Conservation (phyloP, 208 protist genomes). For the Crithidia acanthocephali region DNA sequence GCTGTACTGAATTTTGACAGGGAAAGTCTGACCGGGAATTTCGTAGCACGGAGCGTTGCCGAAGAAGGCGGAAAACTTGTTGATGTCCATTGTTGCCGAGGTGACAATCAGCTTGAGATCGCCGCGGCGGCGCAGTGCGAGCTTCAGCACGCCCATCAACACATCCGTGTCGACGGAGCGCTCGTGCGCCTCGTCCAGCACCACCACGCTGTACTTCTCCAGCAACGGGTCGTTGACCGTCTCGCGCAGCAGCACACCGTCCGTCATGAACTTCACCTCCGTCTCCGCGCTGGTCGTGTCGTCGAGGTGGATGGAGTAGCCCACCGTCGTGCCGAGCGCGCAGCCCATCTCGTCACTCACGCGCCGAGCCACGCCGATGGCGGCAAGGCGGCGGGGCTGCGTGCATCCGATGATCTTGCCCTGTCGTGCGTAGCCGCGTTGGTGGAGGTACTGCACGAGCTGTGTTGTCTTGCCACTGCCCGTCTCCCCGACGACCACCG, state of each 20-base stretch:
- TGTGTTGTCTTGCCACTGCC: conserved; percentile 94
- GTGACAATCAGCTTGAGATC: conserved; percentile 99
- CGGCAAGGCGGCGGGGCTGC: conserved; percentile 96
- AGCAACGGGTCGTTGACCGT: conserved; percentile 89
- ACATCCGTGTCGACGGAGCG: conserved; percentile 97
- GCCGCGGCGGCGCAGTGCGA: conserved; percentile 66
- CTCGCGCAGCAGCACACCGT: conserved; percentile 97
- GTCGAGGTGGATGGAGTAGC: conserved; percentile 95
- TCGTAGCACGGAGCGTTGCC: conserved; percentile 95
- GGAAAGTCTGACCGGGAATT: conserved; percentile 97
- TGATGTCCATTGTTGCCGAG: conserved; percentile 99
- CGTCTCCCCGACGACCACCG: conserved; percentile 89
- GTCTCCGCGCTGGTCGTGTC: conserved; percentile 85
- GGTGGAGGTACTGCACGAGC: conserved; percentile 89
- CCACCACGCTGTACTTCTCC: conserved; percentile 96
- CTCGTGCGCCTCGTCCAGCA: conserved; percentile 99
- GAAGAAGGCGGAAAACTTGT: conserved; percentile 98
- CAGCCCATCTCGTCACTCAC: conserved; percentile 94
- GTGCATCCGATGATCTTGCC: conserved; percentile 89
- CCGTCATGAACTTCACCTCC: conserved; percentile 96
- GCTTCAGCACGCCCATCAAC: conserved; percentile 97
- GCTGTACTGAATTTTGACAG: conserved; percentile 83
- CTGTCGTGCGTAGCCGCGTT: conserved; percentile 63
- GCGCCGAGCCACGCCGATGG: conserved; percentile 93
- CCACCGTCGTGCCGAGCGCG: conserved; percentile 83